These are phyloP conservation scores for Ananas comosus DNA, from an alignment of 176 grass and related monocot species.

Conservation along the genomic window DNA sequence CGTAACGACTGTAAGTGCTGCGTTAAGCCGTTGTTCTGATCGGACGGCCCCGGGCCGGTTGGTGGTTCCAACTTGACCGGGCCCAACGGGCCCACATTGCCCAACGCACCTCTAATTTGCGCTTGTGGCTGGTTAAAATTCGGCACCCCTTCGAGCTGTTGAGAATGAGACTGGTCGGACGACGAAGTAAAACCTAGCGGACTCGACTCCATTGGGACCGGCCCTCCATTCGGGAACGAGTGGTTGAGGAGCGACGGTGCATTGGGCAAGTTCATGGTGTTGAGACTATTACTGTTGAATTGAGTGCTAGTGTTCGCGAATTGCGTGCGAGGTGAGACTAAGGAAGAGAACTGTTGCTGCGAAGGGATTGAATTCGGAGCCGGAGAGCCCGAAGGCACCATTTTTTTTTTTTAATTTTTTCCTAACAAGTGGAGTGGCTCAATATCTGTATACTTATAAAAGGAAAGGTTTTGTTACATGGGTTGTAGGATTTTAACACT, in stretches of 20 bases:
- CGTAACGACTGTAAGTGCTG: slow-evolving; percentile 8
- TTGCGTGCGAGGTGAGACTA: slow-evolving; percentile 19
- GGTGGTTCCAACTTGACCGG: slow-evolving; percentile 30
- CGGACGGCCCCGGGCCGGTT: background rate
- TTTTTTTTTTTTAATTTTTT: slow-evolving; percentile 1
- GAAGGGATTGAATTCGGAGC: slow-evolving; percentile 2
- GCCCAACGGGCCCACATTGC: slow-evolving; percentile 12
- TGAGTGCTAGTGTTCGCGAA: background rate
- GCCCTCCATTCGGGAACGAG: slow-evolving; percentile 5
- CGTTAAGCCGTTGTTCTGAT: slow-evolving; percentile 2
- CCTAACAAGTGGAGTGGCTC: background rate
- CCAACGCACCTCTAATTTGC: slow-evolving; percentile 14
- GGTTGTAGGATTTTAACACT: slow-evolving; percentile 4
- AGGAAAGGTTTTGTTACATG: background rate
- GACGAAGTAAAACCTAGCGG: background rate
- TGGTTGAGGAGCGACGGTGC: slow-evolving; percentile 20
- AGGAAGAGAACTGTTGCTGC: slow-evolving; percentile 22
- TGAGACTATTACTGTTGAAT: slow-evolving; percentile 11
- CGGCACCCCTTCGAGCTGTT: slow-evolving; percentile 19
- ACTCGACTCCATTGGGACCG: slow-evolving; percentile 7
- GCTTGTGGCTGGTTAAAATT: slow-evolving; percentile 17
- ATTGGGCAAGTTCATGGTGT: slow-evolving; percentile 20
- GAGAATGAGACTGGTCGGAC: slow-evolving; percentile 3
- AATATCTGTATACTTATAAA: background rate
- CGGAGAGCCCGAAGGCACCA: slow-evolving; percentile 26